Base-by-base conservation (phyloP, 2,329 filamentous ascomycete genomes). In the Fusarium subglutinans region DNA sequence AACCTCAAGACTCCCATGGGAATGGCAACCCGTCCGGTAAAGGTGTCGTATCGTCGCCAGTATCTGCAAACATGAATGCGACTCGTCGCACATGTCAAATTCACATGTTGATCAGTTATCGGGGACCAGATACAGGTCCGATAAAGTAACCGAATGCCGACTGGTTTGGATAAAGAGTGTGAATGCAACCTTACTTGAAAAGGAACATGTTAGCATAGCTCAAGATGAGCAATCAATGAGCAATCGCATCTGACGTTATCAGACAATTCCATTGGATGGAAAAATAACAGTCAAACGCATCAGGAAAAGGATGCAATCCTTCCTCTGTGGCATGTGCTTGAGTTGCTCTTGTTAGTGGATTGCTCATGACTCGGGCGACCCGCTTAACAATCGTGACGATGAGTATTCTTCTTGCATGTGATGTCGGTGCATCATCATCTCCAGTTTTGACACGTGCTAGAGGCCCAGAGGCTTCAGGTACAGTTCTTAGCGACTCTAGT, bases 401-500 rank as follows among this genome's bases (percentile, higher is more conserved):
- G 28, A 40, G 44, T 44, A 50, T 63, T 35, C 53, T 28, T 59
- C 61, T 74, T 69, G 73, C 76, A 78, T 78, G 76, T 78, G 76
- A 78, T 70, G 67, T 65, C 30, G 57, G 51, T 65, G 55, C 67
- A 70, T 70, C 64, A 69, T 65, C 74, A 69, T 75, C 66, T 62
- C 74, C 72, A 64, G 73, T 60, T 77, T 67, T 78, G 77, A 78
- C 77, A 78, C 76, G 77, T 78, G 77, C 77, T 78, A 68, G 69
- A 54, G 41, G 63, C 48, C 28, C 48, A 24, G 17, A 35, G 64
- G 59, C 67, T 63, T 75, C 63, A 72, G 72, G 63, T 57, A 75
- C 71, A 65, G 38, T 43, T 66, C 44, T 44, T 63, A 45, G 53
- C 44, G 41, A 43, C 26, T 56, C 61, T 70, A 43, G 40, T 58